Conservation (phyloP, 805 yeast genomes). For the Kuraishia ogatae region DNA sequence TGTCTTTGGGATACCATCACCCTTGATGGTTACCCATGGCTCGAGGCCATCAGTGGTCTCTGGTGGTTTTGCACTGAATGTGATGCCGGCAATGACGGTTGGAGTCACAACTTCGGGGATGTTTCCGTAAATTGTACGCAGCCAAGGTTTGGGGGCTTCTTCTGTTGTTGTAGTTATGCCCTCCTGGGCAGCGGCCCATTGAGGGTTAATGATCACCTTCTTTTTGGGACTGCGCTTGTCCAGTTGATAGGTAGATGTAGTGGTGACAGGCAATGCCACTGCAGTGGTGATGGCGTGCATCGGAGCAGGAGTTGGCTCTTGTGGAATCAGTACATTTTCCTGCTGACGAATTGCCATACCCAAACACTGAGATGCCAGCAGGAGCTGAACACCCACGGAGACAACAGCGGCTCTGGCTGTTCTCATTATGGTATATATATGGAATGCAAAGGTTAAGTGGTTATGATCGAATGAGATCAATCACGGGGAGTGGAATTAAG, state of each 20-base stretch:
- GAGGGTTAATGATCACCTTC: slow-evolving; percentile 2
- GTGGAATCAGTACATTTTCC: background rate
- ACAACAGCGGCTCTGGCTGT: background rate
- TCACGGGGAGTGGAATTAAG: too few species aligned
- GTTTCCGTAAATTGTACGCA: slow-evolving; percentile 55
- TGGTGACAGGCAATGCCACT: background rate
- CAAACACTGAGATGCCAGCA: background rate
- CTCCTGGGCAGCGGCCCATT: slow-evolving; percentile 1
- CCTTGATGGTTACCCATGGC: slow-evolving; percentile 75
- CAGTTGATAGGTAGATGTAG: background rate
- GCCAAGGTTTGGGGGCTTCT: slow-evolving; percentile 57
- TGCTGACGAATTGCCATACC: background rate
- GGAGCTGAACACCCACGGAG: background rate
- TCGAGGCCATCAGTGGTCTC: slow-evolving; percentile 54
- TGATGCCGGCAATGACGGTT: slow-evolving; percentile 54
- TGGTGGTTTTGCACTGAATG: slow-evolving; percentile 64
- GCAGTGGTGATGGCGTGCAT: background rate
- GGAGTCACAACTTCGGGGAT: slow-evolving; percentile 54
- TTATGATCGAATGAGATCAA: too few species aligned
- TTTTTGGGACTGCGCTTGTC: slow-evolving; percentile 1
- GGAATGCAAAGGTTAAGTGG: too few species aligned
- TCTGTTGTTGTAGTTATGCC: background rate
- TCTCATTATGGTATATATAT: background rate
- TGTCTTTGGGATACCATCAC: slow-evolving; percentile 74
- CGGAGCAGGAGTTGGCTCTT: background rate